A percentile compares a stretch with the other conserved stretches of the same genome.
Evolutionary conservation across 2,329 filamentous ascomycete genomes (phyloP).

Genomic region (Cryphonectria parasitica): DNA sequence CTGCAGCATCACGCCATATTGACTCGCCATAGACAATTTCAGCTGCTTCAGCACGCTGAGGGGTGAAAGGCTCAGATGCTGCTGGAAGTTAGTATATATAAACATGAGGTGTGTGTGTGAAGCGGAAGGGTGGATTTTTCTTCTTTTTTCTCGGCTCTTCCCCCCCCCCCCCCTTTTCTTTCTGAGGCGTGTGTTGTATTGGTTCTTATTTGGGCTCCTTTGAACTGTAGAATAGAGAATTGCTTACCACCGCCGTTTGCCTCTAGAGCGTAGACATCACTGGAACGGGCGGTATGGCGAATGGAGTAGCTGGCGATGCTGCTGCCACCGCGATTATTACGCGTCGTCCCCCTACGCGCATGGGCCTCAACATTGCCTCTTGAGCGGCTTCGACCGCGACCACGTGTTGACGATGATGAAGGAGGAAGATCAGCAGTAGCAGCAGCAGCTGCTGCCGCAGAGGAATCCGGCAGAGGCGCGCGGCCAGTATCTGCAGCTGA

Average conservation of each 20-base stretch:
- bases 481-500: constrained; percentile 20
- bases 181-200: no score
- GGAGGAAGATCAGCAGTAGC: constrained; percentile 13
- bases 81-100: constrained; percentile 9
- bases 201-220: no score
- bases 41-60: constrained; percentile 18
- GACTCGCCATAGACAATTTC: constrained; percentile 16
- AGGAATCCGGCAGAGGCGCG: constrained; percentile 8
- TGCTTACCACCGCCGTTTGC: constrained; percentile 15
- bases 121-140: not conserved
- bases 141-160: not conserved
- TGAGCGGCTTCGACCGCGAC: constrained; percentile 9
- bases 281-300: not conserved
- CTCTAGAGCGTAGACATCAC: constrained; percentile 14
- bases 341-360: constrained; percentile 22
- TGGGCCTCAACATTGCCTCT: constrained; percentile 19
- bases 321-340: constrained; percentile 10
- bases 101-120: not conserved
- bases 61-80: constrained; percentile 17
- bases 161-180: no score
- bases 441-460: constrained; percentile 12
- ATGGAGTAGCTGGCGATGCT: constrained; percentile 17
- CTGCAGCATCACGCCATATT: not conserved
- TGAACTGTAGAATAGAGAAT: no score
- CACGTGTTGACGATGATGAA: not conserved